Evolutionary conservation across 192 early-diverging fungal genomes (phyloP), one percentile per base, ranked within the genome.

Genomic region (Paraglomus occultum): DNA sequence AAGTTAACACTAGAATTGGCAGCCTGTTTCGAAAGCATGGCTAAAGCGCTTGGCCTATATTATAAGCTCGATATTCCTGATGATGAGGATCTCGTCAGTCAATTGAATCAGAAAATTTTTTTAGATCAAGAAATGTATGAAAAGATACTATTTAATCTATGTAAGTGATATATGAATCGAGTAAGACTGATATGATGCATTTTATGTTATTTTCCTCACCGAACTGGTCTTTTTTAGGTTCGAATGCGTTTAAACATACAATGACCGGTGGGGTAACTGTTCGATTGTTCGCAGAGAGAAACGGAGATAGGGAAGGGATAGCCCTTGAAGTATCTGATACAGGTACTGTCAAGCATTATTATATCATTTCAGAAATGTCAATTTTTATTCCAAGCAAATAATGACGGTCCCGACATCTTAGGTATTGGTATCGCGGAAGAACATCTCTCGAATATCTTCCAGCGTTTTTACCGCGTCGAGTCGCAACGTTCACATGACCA

Each of bases 391-490:
- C 3, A 15, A n/a, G 31, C n/a, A 20, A 57, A 15, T 6, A 20
- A 15, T 31, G 10, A 47, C 18, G 8, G 5, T 51, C 51, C 4
- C 70, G 76, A 14, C n/a, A 54, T 80, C 61, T 75, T 75, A 43
- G 83, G 87, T 48, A 75, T 78, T 1, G 87, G 87, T 4, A 88
- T 88, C 9, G 73, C 87, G 4, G 9, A 60, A 7, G 73, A 80
- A 6, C 71, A 88, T 17, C 17, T 85, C 5, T 64, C 57, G 6
- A 74, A 73, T 0, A 74, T 88, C 2, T 87, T 88, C 70, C 80
- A 82, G 12, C 77, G 84, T 7, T 88, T 88, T 71, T 80, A 88
- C 60, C 77, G 84, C 5, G 76, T 87, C n/a, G 82, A 87, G 49
- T 78, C 75, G 43, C 72, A 71, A 11, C 79, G 77, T 48, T 81